A percentile compares a stretch with the other conserved stretches of the same genome.
phyloP scores from a whole-genome alignment of 352 stramenopile genomes.

The Globisporangium spiculum region DNA sequence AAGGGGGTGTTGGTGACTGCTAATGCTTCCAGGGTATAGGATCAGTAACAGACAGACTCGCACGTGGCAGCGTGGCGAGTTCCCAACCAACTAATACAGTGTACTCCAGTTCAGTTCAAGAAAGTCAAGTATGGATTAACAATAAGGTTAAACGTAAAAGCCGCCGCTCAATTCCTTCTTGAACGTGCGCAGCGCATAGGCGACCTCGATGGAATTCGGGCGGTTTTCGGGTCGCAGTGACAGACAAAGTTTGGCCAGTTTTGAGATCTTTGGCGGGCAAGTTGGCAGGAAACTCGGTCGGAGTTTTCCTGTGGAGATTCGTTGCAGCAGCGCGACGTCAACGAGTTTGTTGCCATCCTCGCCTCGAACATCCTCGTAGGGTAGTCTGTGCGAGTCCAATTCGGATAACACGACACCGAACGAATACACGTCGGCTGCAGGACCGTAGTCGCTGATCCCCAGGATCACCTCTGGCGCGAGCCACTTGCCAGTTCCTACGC shows the following conservation, averaged over 20 bases:
- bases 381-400: conserved; percentile 45
- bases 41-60: no score
- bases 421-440: conserved; percentile 46
- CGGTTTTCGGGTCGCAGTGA: conserved; percentile 22
- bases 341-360: conserved; percentile 23
- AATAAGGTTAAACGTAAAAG: neutral
- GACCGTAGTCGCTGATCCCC: conserved; percentile 25
- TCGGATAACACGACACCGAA: conserved; percentile 43
- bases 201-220: conserved; percentile 16
- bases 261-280: conserved; percentile 23
- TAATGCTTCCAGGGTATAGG: no score
- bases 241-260: conserved; percentile 33
- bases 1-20: no score
- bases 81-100: neutral
- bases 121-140: no score
- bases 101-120: no score
- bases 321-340: conserved; percentile 34
- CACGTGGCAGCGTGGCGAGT: neutral
- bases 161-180: neutral
- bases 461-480: conserved; percentile 18
- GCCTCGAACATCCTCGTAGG: conserved; percentile 29
- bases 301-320: conserved; percentile 32
- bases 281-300: conserved; percentile 18
- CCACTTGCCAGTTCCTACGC: neutral
- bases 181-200: neutral